These are phyloP conservation scores for Camelina neglecta DNA, from an alignment of 345 rosid genomes.

Conservation along the genomic window DNA sequence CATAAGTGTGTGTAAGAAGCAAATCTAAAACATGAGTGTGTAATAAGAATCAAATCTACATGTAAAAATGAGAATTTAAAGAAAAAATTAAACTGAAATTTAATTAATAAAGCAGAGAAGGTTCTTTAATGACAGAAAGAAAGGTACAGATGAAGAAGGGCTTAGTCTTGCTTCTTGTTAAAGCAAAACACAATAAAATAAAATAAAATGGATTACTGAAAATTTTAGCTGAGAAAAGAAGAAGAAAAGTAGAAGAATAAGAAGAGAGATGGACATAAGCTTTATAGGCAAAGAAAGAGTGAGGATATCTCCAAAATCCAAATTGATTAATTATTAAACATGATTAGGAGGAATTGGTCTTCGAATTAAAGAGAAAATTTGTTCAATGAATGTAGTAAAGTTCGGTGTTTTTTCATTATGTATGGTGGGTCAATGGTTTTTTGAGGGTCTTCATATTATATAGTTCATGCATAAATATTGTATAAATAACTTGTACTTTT, in stretches of 20 bases:
- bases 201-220: not conserved
- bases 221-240: not conserved
- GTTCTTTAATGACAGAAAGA: constrained; percentile 29
- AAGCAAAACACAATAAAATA: constrained; percentile 12
- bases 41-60: not conserved
- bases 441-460: not conserved
- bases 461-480: not conserved
- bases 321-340: constrained; percentile 1
- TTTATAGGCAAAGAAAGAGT: constrained; percentile 33
- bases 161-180: constrained; percentile 36
- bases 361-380: no score
- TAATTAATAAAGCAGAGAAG: not conserved
- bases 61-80: not conserved
- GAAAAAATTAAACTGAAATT: not conserved
- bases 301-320: constrained; percentile 6
- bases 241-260: not conserved
- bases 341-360: constrained; percentile 33
- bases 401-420: constrained; percentile 24
- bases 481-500: not conserved
- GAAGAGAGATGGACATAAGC: not conserved
- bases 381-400: not conserved
- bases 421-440: constrained; percentile 37
- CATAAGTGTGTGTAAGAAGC: constrained; percentile 20
- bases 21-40: not conserved
- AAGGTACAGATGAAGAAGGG: constrained; percentile 38